Base-by-base conservation (phyloP, 768 basidiomycete genomes). In the Boletus reticuloceps region DNA sequence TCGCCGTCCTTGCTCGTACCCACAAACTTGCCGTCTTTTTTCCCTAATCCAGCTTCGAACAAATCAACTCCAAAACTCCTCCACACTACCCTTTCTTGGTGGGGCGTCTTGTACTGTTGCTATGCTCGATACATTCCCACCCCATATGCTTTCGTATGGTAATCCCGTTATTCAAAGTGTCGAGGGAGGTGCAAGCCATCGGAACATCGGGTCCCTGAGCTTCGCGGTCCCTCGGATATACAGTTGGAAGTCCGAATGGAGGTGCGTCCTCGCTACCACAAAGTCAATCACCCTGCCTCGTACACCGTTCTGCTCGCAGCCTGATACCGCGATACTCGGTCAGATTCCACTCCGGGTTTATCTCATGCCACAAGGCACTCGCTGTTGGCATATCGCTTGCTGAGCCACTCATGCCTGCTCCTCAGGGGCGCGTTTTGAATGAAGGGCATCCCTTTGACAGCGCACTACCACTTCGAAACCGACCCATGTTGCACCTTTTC, bases 81-180 rank as follows among this genome's bases (percentile, higher is more conserved):
- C 46, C 50, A 65, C 69, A 53, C 63, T 58, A 56, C 55, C 51
- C 55, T 58, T 67, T 59, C 58, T 58, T 64, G 64, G 64, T 55
- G 64, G 59, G 59, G 54, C 37, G 64, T 66, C 66, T 51, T 72
- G 71, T 69, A 69, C 61, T 69, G 64, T 71, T 63, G 55, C 58
- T 55, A 69, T 71, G 69, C 69, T 72, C 63, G 60, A 66, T 72
- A 72, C 63, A 64, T 62, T 62, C 59, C 60, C 63, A 51, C 46
- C 4, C 70, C 66, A 70, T 71, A 71, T 71, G 62, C 59, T 62
- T 72, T 69, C 64, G 50, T 72, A 72, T 72, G 67, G 65, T 71
- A 71, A 67, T 68, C 42, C 41, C 36, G 54, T 68, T 61, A 64
- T 68, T 68, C 49, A 60, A 69, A 67, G 16, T 46, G 29, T 54